Evolutionary conservation across 345 rosid species (phyloP).

Genomic region (Ricinus communis): DNA sequence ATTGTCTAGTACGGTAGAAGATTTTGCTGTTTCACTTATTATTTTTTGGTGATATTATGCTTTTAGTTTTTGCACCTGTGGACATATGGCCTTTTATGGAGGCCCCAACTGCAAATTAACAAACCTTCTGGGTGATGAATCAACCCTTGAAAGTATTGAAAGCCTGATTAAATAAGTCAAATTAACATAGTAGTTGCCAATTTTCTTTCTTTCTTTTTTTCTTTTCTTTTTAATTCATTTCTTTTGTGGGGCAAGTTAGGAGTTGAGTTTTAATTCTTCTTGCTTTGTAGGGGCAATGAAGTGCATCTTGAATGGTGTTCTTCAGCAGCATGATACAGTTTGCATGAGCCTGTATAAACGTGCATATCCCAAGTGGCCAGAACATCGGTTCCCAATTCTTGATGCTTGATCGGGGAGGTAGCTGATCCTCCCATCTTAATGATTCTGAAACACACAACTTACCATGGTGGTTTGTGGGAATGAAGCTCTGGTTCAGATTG

Average conservation of each 20-base stretch:
- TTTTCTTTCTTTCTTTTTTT: too few relatives aligned
- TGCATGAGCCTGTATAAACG: slow-evolving; percentile 93
- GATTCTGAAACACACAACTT: slow-evolving; percentile 18
- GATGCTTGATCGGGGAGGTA: slow-evolving; percentile 36
- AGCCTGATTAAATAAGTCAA: not conserved
- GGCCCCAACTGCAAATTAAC: too few relatives aligned
- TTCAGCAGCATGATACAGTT: slow-evolving; percentile 84
- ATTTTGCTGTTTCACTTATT: not conserved
- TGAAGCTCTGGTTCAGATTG: slow-evolving; percentile 81
- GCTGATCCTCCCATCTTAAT: slow-evolving; percentile 4
- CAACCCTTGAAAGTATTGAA: not conserved
- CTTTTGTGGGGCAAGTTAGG: not conserved
- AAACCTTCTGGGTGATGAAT: not conserved
- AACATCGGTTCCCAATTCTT: slow-evolving; percentile 53
- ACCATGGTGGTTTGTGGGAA: slow-evolving; percentile 43
- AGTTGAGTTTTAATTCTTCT: not conserved
- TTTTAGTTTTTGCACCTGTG: not conserved
- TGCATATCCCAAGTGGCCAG: slow-evolving; percentile 90
- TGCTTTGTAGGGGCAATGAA: slow-evolving; percentile 74
- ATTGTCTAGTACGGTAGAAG: too few relatives aligned
- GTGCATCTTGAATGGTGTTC: slow-evolving; percentile 76
- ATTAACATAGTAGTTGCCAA: not conserved
- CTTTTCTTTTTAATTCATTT: too few relatives aligned
- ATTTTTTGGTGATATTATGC: not conserved
- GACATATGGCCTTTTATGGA: too few relatives aligned